Percentiles rank a stretch among this genome's conserved stretches.
Conservation (phyloP, 257 asterid genomes). For the Solanum medicagineum region DNA sequence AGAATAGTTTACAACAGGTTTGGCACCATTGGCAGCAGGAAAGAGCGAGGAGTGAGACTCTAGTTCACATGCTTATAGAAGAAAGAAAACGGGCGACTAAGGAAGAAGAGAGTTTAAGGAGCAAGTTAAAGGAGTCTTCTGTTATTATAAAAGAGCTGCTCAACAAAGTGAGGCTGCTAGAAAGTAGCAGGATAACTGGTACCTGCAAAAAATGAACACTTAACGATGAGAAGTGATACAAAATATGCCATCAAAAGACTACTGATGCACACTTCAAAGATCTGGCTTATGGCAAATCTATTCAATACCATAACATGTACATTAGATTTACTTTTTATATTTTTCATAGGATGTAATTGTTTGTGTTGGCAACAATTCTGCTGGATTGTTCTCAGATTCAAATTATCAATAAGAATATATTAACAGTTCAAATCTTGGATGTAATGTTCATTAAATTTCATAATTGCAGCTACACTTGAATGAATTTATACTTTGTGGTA, state of each 20-base stretch:
- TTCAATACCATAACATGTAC: neutral
- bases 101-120: slow-evolving; percentile 39
- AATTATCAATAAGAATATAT: neutral
- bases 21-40: slow-evolving; percentile 15
- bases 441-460: neutral
- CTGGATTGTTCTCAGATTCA: neutral
- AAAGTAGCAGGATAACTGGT: neutral
- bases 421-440: neutral
- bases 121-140: slow-evolving; percentile 33
- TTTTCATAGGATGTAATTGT: neutral
- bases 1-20: slow-evolving; percentile 18
- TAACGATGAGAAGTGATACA: neutral
- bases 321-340: neutral
- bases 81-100: slow-evolving; percentile 33
- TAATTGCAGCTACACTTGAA: neutral
- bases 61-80: slow-evolving; percentile 17
- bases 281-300: neutral
- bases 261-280: neutral
- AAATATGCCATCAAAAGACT: neutral
- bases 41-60: slow-evolving; percentile 13
- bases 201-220: neutral
- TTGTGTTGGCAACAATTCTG: neutral
- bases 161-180: slow-evolving; percentile 26
- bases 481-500: neutral
- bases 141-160: slow-evolving; percentile 34